Conservation (phyloP, 192 early-diverging fungal species). For the Kickxella alabastrina region DNA sequence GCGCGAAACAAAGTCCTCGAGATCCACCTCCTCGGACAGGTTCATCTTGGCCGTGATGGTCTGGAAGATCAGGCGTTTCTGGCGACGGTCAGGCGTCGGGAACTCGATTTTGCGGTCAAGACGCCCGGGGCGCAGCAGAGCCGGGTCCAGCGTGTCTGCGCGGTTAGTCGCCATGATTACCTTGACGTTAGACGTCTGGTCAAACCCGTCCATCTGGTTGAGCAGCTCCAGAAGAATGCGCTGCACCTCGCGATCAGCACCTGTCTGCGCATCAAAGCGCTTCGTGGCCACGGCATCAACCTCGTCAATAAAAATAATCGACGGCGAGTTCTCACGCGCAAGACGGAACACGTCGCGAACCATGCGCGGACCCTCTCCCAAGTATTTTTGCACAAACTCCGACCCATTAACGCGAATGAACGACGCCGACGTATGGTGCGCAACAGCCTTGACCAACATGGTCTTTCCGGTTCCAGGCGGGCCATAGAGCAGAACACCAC, state of each 20-base stretch:
- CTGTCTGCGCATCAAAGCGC: constrained; percentile 96
- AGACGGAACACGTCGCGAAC: constrained; percentile 96
- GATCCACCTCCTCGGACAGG: constrained; percentile 93
- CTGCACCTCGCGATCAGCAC: constrained; percentile 98
- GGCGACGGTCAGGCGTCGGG: constrained; percentile 93
- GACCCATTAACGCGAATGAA: constrained; percentile 97
- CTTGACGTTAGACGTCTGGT: constrained; percentile 97
- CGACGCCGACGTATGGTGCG: constrained; percentile 93
- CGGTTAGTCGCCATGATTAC: constrained; percentile 99
- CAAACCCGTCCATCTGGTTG: constrained; percentile 99
- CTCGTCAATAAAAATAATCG: constrained; percentile 99
- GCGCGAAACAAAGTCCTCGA: constrained; percentile 95
- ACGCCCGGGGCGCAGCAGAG: constrained; percentile 92
- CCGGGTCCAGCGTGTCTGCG: constrained; percentile 95
- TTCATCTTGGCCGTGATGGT: constrained; percentile 98
- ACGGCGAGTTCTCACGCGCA: constrained; percentile 94
- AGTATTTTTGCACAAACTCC: constrained; percentile 99
- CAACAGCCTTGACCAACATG: constrained; percentile 98
- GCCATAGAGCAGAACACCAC: constrained; percentile 98
- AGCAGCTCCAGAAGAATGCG: constrained; percentile 94
- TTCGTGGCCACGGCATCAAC: constrained; percentile 99
- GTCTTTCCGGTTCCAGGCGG: constrained; percentile 99
- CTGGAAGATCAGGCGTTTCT: constrained; percentile 95
- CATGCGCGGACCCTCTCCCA: constrained; percentile 97
- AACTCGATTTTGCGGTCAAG: constrained; percentile 99